Evolutionary conservation across 139 green algal genomes (phyloP).

Genomic region (Closterium sp.): DNA sequence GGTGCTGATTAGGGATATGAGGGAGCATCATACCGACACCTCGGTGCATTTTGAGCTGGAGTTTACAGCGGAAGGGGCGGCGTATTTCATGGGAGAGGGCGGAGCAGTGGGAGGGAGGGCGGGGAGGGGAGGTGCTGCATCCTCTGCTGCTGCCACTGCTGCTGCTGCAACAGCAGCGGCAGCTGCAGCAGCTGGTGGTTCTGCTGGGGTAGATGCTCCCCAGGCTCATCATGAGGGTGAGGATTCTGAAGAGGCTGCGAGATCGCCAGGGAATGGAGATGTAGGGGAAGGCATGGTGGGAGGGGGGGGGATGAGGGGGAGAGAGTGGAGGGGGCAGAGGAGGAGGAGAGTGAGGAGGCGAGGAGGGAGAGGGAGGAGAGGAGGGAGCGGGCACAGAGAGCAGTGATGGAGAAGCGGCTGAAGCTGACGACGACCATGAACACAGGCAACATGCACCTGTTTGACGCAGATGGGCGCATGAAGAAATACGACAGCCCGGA

Average conservation of each 20-base stretch:
- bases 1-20: slow-evolving; percentile 68
- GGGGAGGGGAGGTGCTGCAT: background rate
- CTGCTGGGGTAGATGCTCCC: background rate
- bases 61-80: slow-evolving; percentile 60
- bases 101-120: slow-evolving; percentile 46
- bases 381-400: slow-evolving; percentile 29
- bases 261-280: background rate
- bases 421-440: slow-evolving; percentile 82
- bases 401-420: slow-evolving; percentile 80
- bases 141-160: slow-evolving; percentile 8
- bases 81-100: background rate
- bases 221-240: no score
- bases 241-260: background rate
- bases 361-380: background rate
- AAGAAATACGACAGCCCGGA: slow-evolving; percentile 83
- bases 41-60: slow-evolving; percentile 84
- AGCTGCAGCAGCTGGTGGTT: slow-evolving; percentile 58
- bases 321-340: background rate
- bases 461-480: slow-evolving; percentile 83
- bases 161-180: slow-evolving; percentile 13
- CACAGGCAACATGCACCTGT: slow-evolving; percentile 96
- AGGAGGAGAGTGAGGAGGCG: background rate
- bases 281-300: background rate
- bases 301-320: background rate
- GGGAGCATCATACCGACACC: slow-evolving; percentile 85